Percentiles rank a stretch among this genome's conserved stretches.
Evolutionary conservation across 2,329 filamentous ascomycete species (phyloP).

Genomic region (Sclerotinia glacialis): DNA sequence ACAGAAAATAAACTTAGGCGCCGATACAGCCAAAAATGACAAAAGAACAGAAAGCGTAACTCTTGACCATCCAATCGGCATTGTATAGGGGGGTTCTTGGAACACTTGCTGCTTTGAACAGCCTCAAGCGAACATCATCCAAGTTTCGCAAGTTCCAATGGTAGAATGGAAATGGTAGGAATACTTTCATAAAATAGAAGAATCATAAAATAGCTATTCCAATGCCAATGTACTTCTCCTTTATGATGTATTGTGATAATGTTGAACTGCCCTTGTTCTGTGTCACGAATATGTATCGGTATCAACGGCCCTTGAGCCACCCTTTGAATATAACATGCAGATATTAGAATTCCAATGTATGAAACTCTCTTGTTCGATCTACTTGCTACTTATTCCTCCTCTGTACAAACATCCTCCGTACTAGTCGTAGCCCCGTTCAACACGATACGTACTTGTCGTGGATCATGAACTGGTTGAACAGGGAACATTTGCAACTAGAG

Average conservation of each 20-base stretch:
- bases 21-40: constrained; percentile 11
- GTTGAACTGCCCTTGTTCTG: no score
- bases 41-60: constrained; percentile 3
- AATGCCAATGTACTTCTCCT: neutral
- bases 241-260: no score
- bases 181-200: neutral
- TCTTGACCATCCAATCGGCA: constrained; percentile 30
- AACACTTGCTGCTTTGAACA: constrained; percentile 37
- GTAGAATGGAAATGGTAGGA: neutral
- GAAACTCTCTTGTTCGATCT: constrained; percentile 16
- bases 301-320: constrained; percentile 6
- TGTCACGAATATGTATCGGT: constrained; percentile 1
- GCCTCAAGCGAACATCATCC: constrained; percentile 11
- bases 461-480: constrained; percentile 7
- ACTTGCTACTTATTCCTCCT: constrained; percentile 6
- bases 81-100: constrained; percentile 27
- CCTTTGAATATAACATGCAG: neutral
- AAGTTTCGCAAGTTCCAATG: constrained; percentile 1
- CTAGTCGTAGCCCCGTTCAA: constrained; percentile 1
- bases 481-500: neutral
- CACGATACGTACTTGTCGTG: constrained; percentile 13
- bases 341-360: constrained; percentile 1
- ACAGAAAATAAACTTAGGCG: constrained; percentile 17
- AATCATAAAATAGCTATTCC: neutral
- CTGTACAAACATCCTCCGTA: constrained; percentile 1